Evolutionary conservation across 1,284 basidiomycete species (phyloP), one percentile per base, ranked within the genome.

Genomic region (Heterobasidion parviporum): DNA sequence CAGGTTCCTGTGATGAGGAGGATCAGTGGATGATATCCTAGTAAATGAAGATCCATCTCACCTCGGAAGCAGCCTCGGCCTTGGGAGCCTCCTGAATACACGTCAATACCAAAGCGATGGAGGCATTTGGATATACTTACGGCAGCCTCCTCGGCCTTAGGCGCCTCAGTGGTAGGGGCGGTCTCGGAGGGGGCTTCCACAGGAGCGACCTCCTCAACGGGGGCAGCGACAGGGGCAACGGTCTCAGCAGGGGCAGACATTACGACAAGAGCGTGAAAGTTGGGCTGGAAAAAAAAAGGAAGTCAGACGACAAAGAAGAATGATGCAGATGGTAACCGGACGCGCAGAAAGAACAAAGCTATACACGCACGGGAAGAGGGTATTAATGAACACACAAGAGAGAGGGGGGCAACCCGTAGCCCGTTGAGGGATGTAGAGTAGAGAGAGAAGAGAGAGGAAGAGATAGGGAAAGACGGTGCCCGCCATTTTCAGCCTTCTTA

Each of bases 201-300:
- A 63, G 71, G 69, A 71, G 79, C 79, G 54, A 74, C 73, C 68
- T 85, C 83, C 72, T 83, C 81, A 60, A 67, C 70, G 62, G 70
- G 67, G 59, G 63, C 66, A 54, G 65, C 62, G 60, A 26, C 26
- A 26, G 26, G 26, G 26, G 26, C 26, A 68, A 75, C 67, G 67
- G 73, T 72, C 70, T 83, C 84, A 66, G 81, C 63, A 58, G 63
- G 68, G 68, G 85, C 80, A 77, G 89, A 91, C 87, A 91, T 91
- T 87, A 89, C 81, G 73, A 76, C 74, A 77, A 68, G 72, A 41
- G 38, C n/a, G 38, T 71, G 74, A 72, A 73, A 75, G 74, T 74
- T 74, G 76, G 77, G 79, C 76, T 81, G 67, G 6, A 36, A 60
- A 57, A 48, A 54, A 56, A 63, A 59, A 58, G 52, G 57, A 45